These are phyloP conservation scores for Alliaria petiolata DNA, from an alignment of 345 rosid species.

Conservation along the genomic window DNA sequence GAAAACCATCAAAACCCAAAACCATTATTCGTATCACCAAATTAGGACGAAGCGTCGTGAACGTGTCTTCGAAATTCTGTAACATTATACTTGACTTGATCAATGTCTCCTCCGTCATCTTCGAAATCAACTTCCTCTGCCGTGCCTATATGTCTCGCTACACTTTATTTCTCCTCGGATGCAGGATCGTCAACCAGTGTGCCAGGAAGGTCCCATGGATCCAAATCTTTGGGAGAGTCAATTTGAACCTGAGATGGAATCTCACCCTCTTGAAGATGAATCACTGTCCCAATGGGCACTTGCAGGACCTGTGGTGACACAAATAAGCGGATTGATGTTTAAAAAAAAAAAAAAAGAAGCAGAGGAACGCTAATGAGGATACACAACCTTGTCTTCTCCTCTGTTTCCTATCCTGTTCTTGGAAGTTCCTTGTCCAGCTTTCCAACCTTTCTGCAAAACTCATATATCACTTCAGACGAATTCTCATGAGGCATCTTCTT, in stretches of 20 bases:
- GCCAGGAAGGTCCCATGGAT: slow-evolving; percentile 97
- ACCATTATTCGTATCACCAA: no score
- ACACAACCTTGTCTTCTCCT: slow-evolving; percentile 76
- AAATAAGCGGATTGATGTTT: neutral
- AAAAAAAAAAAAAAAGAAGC: neutral
- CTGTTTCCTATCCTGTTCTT: slow-evolving; percentile 88
- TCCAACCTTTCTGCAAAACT: slow-evolving; percentile 60
- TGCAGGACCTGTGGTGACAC: slow-evolving; percentile 47
- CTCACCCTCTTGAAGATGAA: slow-evolving; percentile 81
- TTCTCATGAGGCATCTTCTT: neutral
- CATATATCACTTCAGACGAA: neutral
- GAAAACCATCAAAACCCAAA: no score
- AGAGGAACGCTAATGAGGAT: neutral
- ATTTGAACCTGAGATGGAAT: slow-evolving; percentile 45
- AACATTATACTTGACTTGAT: slow-evolving; percentile 48
- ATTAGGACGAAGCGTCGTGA: slow-evolving; percentile 89
- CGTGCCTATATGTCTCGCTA: neutral
- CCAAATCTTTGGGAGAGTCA: slow-evolving; percentile 41
- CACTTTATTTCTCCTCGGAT: slow-evolving; percentile 1
- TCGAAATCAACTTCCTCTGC: slow-evolving; percentile 25
- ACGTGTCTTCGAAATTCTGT: slow-evolving; percentile 65
- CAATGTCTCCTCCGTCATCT: slow-evolving; percentile 35
- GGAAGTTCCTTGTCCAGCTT: slow-evolving; percentile 78
- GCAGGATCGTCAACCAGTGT: slow-evolving; percentile 42
- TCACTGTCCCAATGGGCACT: slow-evolving; percentile 87